A percentile compares a stretch with the other conserved stretches of the same genome.
These are phyloP conservation scores for Hyphodiscus sp. DNA, from an alignment of 2,329 filamentous ascomycete species.

Conservation along the genomic window DNA sequence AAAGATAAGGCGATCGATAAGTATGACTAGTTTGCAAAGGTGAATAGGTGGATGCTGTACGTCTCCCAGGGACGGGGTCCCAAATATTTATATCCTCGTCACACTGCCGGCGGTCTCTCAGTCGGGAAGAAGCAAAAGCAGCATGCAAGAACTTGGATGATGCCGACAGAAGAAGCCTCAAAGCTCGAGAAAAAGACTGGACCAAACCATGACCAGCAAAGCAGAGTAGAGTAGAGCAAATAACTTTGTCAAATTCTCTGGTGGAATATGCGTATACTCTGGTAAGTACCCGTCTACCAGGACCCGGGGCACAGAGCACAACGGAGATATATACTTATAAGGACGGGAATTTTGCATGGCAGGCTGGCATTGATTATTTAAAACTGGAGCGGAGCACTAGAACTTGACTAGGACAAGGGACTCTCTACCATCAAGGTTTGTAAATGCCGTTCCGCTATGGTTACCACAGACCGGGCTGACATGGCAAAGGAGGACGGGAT, in stretches of 20 bases:
- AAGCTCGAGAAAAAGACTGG: not conserved
- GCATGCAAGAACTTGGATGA: not conserved
- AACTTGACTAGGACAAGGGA: conserved; percentile 1
- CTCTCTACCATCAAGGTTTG: conserved; percentile 6
- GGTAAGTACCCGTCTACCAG: not conserved
- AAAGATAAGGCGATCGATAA: not conserved
- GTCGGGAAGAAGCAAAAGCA: not conserved
- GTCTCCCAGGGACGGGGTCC: not conserved
- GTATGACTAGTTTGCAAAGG: not conserved
- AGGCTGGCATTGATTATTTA: conserved; percentile 1
- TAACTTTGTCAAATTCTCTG: not conserved
- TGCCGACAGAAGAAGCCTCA: not conserved
- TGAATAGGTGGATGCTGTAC: not conserved
- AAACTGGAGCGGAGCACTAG: too few relatives aligned
- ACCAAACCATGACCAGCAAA: not conserved
- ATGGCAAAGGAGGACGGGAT: too few relatives aligned
- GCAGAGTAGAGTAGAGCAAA: not conserved
- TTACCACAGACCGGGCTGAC: conserved; percentile 6
- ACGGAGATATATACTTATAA: conserved; percentile 9
- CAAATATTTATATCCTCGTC: not conserved
- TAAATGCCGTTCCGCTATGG: conserved; percentile 1
- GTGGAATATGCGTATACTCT: not conserved
- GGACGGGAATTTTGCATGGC: conserved; percentile 6
- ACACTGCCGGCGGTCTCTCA: not conserved
- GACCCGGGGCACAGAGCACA: conserved; percentile 5